Percentiles rank a stretch among this genome's conserved stretches.
Conservation (phyloP, 495 filamentous ascomycete species). For the Trichoderma erinaceum region DNA sequence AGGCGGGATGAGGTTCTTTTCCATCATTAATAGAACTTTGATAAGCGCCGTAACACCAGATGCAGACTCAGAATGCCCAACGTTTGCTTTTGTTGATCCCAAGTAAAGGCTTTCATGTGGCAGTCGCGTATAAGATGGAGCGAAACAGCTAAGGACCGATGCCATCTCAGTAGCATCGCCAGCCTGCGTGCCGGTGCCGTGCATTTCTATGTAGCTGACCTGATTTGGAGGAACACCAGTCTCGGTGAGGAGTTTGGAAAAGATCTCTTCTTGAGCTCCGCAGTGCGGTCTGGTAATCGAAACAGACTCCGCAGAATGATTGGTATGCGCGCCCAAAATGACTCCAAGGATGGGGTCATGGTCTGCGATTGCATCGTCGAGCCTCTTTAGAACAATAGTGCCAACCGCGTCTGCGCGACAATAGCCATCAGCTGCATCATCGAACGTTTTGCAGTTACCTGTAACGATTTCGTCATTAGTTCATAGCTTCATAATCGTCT, state of each 20-base stretch:
- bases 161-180: slow-evolving; percentile 76
- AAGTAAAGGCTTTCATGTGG: slow-evolving; percentile 68
- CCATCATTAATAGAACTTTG: slow-evolving; percentile 84
- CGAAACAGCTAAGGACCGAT: slow-evolving; percentile 74
- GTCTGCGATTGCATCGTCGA: slow-evolving; percentile 67
- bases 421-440: slow-evolving; percentile 57
- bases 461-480: slow-evolving; percentile 28
- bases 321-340: slow-evolving; percentile 61
- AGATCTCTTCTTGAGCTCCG: slow-evolving; percentile 65
- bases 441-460: slow-evolving; percentile 28
- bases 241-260: slow-evolving; percentile 58
- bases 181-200: slow-evolving; percentile 82
- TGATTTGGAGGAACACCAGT: slow-evolving; percentile 67
- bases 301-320: slow-evolving; percentile 68
- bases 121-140: slow-evolving; percentile 53
- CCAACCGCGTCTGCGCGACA: slow-evolving; percentile 69
- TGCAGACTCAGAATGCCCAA: slow-evolving; percentile 85
- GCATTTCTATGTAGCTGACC: slow-evolving; percentile 79
- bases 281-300: slow-evolving; percentile 82
- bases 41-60: slow-evolving; percentile 77
- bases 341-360: slow-evolving; percentile 69
- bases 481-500: slow-evolving; percentile 41
- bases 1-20: slow-evolving; percentile 75
- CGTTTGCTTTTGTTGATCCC: slow-evolving; percentile 81
- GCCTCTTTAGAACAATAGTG: slow-evolving; percentile 64